Evolutionary conservation across 2,329 filamentous ascomycete genomes (phyloP), one percentile per base, ranked within the genome.

Genomic region (Colletotrichum lini): DNA sequence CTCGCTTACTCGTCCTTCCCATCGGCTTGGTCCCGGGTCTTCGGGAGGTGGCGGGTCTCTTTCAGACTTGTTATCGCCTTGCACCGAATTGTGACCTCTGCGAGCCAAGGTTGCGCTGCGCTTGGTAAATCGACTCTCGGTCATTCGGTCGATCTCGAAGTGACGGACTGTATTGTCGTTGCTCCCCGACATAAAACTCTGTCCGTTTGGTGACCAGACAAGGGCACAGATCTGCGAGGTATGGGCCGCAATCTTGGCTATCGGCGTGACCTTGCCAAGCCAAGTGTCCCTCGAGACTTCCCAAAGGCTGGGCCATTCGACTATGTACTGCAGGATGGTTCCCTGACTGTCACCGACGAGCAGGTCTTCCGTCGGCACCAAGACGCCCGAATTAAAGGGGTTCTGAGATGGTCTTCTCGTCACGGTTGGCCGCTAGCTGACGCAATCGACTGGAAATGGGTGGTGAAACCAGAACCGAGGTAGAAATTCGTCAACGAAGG

Each of bases 101-200:
- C 47, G 53, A n/a, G 53, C 59, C 15, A 52, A 44, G 16, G 66
- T 45, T 38, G 57, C 63, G 30, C n/a, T 49, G 10, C 73, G 65
- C 23, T 70, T 70, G 35, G 73, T 63, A 26, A 57, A 53, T 15
- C 42, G 69, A 52, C 15, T 47, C 42, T 60, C 74, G 21, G 90
- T 83, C 23, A 91, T 83, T 50, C 89, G 87, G 58, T 88, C 85
- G 3, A 89, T 88, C 64, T 95, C 90, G 79, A 97, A 98, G 2
- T 98, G 86, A 75, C 91, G 93, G 78, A 96, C 97, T 3, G 91
- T 82, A 77, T 98, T 98, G 83, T 99, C 96, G 78, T 99, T 98
- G 30, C 94, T 94, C 8, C 96, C 95, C 5, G 94, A 95, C 16
- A 94, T 94, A 79, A 99, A 95, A 45, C 91, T 87, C 3, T 87